phyloP scores from a whole-genome alignment of 2,329 filamentous ascomycete genomes.

The Aurifilum marmelostoma region DNA sequence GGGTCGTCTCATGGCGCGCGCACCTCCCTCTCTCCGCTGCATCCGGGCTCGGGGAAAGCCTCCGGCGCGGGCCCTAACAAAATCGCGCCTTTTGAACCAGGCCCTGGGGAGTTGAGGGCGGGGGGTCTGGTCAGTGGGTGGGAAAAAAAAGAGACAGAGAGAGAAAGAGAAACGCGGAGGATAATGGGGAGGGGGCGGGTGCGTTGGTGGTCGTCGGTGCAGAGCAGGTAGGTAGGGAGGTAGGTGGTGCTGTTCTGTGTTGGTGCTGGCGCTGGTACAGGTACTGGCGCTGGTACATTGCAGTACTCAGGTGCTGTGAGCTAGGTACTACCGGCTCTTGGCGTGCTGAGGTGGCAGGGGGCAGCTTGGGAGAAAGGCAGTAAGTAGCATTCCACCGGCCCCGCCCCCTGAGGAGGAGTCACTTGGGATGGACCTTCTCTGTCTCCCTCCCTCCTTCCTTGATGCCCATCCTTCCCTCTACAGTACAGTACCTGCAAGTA shows the following conservation, averaged over 20 bases:
- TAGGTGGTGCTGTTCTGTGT: not conserved
- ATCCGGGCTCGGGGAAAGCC: slow-evolving; percentile 8
- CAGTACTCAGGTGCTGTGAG: not conserved
- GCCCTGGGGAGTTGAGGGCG: not conserved
- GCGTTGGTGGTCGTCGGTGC: not conserved
- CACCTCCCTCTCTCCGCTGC: slow-evolving; percentile 3
- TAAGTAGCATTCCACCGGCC: not conserved
- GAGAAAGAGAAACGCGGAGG: not conserved
- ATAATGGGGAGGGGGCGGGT: not conserved
- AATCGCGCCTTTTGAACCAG: slow-evolving; percentile 4
- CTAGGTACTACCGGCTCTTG: not conserved
- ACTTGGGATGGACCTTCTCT: not conserved
- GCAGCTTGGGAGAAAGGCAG: not conserved
- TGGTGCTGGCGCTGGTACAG: too few relatives aligned
- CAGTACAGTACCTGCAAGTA: not conserved
- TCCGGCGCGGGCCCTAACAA: slow-evolving; percentile 9
- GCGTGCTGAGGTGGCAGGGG: not conserved
- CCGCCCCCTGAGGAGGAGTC: slow-evolving; percentile 7
- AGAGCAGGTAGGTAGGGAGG: not conserved
- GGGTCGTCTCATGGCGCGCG: not conserved
- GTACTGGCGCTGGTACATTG: not conserved
- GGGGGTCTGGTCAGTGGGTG: too few relatives aligned
- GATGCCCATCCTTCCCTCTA: slow-evolving; percentile 1
- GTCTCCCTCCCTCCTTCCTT: not conserved
- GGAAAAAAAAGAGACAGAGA: not conserved